Conservation (phyloP, 257 asterid genomes). For the Anisodus acutangulus region DNA sequence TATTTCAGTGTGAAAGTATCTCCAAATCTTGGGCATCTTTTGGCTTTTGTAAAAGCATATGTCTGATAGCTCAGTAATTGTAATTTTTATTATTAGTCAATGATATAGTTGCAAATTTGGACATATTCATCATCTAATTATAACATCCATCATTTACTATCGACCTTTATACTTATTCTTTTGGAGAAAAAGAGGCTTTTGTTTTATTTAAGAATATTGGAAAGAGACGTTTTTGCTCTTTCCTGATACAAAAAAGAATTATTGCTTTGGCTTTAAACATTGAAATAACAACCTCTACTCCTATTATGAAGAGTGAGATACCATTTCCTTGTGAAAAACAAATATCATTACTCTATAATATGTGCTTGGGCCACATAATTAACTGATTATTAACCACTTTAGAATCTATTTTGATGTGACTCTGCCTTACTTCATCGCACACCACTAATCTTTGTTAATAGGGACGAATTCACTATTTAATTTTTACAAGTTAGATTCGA, state of each 20-base stretch:
- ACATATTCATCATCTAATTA: slow-evolving; percentile 1
- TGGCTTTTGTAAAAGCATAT: background rate
- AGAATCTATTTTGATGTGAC: slow-evolving; percentile 16
- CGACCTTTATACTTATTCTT: background rate
- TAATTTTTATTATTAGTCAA: background rate
- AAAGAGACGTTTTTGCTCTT: background rate
- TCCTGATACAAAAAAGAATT: background rate
- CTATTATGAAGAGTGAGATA: background rate
- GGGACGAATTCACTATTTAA: too few species aligned
- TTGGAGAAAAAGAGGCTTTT: background rate
- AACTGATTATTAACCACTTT: background rate
- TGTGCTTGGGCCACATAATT: background rate
- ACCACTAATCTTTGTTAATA: background rate
- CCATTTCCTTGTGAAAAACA: background rate
- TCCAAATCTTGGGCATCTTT: background rate
- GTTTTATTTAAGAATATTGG: background rate
- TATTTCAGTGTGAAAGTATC: background rate
- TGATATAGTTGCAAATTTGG: background rate
- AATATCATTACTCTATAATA: background rate
- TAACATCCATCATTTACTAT: background rate
- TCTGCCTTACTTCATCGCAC: background rate
- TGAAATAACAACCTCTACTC: background rate
- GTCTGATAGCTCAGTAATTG: background rate
- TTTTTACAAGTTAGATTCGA: too few species aligned
- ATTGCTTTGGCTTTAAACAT: slow-evolving; percentile 23